A percentile compares a stretch with the other conserved stretches of the same genome.
These are phyloP conservation scores for Yamadazyma pseudoaaseri DNA, from an alignment of 1,139 yeast genomes.

Conservation along the genomic window DNA sequence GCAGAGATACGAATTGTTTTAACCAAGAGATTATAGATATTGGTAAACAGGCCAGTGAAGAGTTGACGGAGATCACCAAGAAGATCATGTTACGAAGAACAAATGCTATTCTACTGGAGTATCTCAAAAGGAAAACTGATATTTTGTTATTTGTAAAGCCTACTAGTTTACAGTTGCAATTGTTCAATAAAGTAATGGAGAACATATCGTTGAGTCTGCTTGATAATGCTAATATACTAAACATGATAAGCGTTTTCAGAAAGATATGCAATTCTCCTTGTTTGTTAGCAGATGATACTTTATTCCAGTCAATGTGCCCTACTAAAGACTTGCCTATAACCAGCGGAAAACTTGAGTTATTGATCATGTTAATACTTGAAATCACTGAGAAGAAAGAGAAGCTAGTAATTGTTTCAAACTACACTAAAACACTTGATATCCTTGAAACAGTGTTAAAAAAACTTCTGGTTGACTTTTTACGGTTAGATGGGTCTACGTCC, in stretches of 20 bases:
- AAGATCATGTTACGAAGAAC: slow-evolving; percentile 77
- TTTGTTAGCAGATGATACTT: slow-evolving; percentile 46
- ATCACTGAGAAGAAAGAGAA: slow-evolving; percentile 57
- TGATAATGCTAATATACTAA: slow-evolving; percentile 44
- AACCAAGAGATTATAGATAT: slow-evolving; percentile 46
- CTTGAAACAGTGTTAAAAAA: slow-evolving; percentile 57
- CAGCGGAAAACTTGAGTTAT: slow-evolving; percentile 57
- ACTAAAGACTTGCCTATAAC: slow-evolving; percentile 21
- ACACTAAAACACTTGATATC: slow-evolving; percentile 82
- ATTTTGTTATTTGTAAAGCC: slow-evolving; percentile 79
- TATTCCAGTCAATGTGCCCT: slow-evolving; percentile 21
- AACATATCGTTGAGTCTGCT: slow-evolving; percentile 8
- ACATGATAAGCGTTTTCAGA: slow-evolving; percentile 70
- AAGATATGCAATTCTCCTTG: slow-evolving; percentile 86
- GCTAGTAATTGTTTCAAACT: slow-evolving; percentile 84
- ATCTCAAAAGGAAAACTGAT: slow-evolving; percentile 77
- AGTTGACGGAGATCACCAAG: slow-evolving; percentile 61
- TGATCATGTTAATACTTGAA: slow-evolving; percentile 54
- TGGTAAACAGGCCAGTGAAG: slow-evolving; percentile 64
- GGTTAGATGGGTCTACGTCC: slow-evolving; percentile 87
- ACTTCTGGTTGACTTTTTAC: slow-evolving; percentile 48
- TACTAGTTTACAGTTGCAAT: slow-evolving; percentile 52
- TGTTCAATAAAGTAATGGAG: slow-evolving; percentile 51
- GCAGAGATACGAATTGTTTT: slow-evolving; percentile 71
- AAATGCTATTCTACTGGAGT: slow-evolving; percentile 56